These are phyloP conservation scores for Diddensiella santjacobensis DNA, from an alignment of 805 yeast genomes.

Conservation along the genomic window DNA sequence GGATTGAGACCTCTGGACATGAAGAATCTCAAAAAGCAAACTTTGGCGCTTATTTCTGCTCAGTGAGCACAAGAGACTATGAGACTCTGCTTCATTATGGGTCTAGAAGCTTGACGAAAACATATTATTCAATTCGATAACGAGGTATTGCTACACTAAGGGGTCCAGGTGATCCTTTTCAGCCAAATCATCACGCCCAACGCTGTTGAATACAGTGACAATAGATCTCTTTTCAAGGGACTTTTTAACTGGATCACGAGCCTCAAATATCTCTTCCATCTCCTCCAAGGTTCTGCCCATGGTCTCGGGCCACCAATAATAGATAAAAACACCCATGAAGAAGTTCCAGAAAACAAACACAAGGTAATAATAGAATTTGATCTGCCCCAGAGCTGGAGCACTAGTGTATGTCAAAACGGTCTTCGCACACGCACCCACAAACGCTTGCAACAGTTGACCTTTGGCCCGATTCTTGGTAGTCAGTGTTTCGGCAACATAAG, in stretches of 20 bases:
- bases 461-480: slow-evolving; percentile 30
- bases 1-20: neutral
- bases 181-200: neutral
- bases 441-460: slow-evolving; percentile 10
- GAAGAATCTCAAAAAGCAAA: no score
- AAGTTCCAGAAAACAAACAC: neutral
- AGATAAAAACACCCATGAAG: neutral
- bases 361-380: neutral
- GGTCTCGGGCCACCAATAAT: slow-evolving; percentile 1
- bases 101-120: no score
- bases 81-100: no score
- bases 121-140: no score
- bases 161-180: neutral
- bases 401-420: neutral
- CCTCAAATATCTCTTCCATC: slow-evolving; percentile 1
- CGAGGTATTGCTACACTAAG: neutral
- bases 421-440: neutral
- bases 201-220: neutral
- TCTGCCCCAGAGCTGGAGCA: neutral
- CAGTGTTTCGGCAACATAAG: slow-evolving; percentile 30
- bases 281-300: slow-evolving; percentile 4
- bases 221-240: neutral
- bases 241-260: neutral
- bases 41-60: neutral
- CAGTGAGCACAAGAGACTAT: no score